Evolutionary conservation across 352 stramenopile species (phyloP).

Genomic region (Globisporangium carolinianum): DNA sequence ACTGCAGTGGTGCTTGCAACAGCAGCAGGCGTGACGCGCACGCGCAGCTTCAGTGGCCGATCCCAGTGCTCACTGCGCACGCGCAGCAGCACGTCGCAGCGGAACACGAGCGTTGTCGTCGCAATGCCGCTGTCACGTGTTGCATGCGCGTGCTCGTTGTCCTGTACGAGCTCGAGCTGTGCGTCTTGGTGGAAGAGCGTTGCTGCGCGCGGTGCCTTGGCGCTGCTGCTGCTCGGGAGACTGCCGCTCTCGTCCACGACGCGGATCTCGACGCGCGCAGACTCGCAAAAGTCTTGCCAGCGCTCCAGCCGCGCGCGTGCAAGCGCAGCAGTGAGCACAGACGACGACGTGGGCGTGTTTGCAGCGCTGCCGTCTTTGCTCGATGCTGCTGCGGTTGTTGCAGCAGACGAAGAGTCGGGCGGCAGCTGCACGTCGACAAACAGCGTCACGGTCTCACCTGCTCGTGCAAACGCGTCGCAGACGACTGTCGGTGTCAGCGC

Average conservation of each 20-base stretch:
- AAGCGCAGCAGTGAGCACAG: not conserved
- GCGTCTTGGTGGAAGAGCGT: slow-evolving; percentile 62
- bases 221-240: not conserved
- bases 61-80: slow-evolving; percentile 57
- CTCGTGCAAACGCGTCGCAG: not conserved
- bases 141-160: slow-evolving; percentile 5
- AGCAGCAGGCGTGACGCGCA: slow-evolving; percentile 33
- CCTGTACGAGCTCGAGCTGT: slow-evolving; percentile 27
- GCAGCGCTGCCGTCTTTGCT: not conserved
- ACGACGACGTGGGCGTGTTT: not conserved
- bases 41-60: slow-evolving; percentile 39
- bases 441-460: slow-evolving; percentile 42
- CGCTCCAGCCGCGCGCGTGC: slow-evolving; percentile 15
- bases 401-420: not conserved
- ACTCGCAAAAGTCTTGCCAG: slow-evolving; percentile 37
- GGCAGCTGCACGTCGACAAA: slow-evolving; percentile 25
- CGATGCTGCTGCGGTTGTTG: no score
- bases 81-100: slow-evolving; percentile 45
- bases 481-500: no score
- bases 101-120: slow-evolving; percentile 19
- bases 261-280: slow-evolving; percentile 43
- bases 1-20: not conserved
- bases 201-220: slow-evolving; percentile 8
- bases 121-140: not conserved
- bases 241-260: slow-evolving; percentile 21